Conservation (phyloP, 139 green algal species). For the Edaphochlamys debaryana region DNA sequence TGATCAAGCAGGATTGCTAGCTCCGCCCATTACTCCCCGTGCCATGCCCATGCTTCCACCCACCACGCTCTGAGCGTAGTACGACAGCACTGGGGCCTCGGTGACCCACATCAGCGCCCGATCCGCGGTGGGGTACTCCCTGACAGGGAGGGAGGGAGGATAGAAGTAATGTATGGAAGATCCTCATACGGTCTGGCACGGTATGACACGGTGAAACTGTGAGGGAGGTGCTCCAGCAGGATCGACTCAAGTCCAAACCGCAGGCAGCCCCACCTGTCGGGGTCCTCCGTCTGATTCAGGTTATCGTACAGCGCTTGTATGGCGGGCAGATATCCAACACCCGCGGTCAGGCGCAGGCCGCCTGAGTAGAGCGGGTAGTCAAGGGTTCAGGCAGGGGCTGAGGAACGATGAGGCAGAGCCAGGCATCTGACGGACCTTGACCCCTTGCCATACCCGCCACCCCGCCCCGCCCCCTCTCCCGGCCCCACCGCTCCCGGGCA, state of each 20-base stretch:
- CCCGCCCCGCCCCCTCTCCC: too few species aligned
- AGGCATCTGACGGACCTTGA: background rate
- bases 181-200: too few species aligned
- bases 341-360: constrained; percentile 5
- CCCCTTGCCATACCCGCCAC: too few species aligned
- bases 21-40: background rate
- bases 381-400: background rate
- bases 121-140: background rate
- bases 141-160: too few species aligned
- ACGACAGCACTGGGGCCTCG: background rate
- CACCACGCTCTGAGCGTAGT: background rate
- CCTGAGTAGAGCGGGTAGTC: background rate
- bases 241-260: background rate
- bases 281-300: background rate
- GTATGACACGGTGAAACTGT: too few species aligned
- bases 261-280: too few species aligned
- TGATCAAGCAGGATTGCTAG: background rate
- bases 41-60: too few species aligned
- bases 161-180: too few species aligned
- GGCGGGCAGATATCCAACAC: constrained; percentile 20
- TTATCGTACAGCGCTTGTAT: constrained; percentile 30
- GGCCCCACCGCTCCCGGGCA: background rate
- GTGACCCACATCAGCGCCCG: background rate
- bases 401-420: background rate
- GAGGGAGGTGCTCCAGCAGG: too few species aligned